Evolutionary conservation across 1,139 yeast species (phyloP).

Genomic region (Pichia cactophila): DNA sequence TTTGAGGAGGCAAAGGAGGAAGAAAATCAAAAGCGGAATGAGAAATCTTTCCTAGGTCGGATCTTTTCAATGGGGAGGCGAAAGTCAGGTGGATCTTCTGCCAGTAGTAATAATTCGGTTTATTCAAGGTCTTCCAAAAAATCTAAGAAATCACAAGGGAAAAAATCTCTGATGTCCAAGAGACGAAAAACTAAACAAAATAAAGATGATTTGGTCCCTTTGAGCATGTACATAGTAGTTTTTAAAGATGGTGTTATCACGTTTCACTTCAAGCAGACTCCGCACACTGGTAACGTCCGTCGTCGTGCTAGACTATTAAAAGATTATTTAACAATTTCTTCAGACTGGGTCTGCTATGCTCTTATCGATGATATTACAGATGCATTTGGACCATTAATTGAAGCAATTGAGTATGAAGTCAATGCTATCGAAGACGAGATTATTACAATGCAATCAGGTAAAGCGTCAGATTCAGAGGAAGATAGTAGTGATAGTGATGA

Average conservation of each 20-base stretch:
- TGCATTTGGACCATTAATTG: conserved; percentile 95
- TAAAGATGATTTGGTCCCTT: conserved; percentile 78
- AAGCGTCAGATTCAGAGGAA: conserved; percentile 36
- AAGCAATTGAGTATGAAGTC: conserved; percentile 86
- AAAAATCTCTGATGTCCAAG: conserved; percentile 16
- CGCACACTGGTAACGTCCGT: conserved; percentile 93
- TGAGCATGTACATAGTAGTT: conserved; percentile 88
- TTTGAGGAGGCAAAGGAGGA: conserved; percentile 29
- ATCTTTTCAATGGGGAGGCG: conserved; percentile 6
- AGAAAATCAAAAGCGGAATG: conserved; percentile 11
- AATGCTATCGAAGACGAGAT: conserved; percentile 89
- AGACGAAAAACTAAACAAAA: conserved; percentile 24
- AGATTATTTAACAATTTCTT: conserved; percentile 81
- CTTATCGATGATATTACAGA: conserved; percentile 94
- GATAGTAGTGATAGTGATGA: conserved; percentile 21
- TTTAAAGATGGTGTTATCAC: conserved; percentile 87
- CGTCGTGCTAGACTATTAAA: conserved; percentile 81
- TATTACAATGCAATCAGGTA: conserved; percentile 73
- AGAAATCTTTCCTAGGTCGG: conserved; percentile 9
- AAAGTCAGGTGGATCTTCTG: conserved; percentile 2
- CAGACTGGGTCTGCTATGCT: conserved; percentile 98
- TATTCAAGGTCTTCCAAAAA: conserved; percentile 10
- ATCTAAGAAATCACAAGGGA: conserved; percentile 6
- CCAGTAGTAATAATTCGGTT: conserved; percentile 3
- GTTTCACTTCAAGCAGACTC: conserved; percentile 90